A percentile compares a stretch with the other conserved stretches of the same genome.
Evolutionary conservation across 2,329 filamentous ascomycete species (phyloP).

Genomic region (Ascochyta koolunga): DNA sequence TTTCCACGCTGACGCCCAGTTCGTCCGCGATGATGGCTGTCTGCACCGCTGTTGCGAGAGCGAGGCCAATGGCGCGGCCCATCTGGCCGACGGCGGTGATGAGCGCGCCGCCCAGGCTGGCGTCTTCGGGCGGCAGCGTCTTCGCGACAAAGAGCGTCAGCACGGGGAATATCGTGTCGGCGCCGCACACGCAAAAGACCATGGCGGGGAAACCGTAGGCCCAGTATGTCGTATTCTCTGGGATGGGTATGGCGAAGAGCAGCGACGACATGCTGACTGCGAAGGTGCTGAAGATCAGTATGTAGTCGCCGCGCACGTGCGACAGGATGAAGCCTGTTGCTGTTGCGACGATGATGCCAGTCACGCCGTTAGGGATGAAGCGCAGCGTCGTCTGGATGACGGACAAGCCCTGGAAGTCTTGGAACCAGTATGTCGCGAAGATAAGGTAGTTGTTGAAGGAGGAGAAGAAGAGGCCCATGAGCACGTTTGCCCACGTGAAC

Average conservation of each 20-base stretch:
- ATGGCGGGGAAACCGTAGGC: conserved; percentile 71
- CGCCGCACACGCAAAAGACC: conserved; percentile 68
- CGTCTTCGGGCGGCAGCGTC: conserved; percentile 66
- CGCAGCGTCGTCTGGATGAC: conserved; percentile 71
- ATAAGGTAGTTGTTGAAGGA: conserved; percentile 72
- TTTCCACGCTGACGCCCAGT: conserved; percentile 33
- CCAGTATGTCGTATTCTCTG: conserved; percentile 67
- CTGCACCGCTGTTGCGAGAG: conserved; percentile 69
- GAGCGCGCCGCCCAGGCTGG: conserved; percentile 70
- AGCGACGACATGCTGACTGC: conserved; percentile 62
- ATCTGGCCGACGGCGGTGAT: conserved; percentile 71
- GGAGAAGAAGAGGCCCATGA: conserved; percentile 71
- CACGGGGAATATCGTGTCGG: conserved; percentile 70
- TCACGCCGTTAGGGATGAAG: conserved; percentile 70
- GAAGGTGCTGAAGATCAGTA: conserved; percentile 64
- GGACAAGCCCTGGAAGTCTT: conserved; percentile 67
- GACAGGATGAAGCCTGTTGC: conserved; percentile 52
- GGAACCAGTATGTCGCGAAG: conserved; percentile 73
- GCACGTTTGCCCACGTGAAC: conserved; percentile 68
- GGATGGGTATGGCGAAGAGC: conserved; percentile 69
- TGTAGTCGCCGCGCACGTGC: conserved; percentile 62
- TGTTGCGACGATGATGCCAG: conserved; percentile 63
- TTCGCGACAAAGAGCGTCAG: conserved; percentile 70
- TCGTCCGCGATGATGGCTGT: conserved; percentile 56
- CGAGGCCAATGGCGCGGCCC: conserved; percentile 69